Evolutionary conservation across 768 basidiomycete genomes (phyloP), one percentile per base, ranked within the genome.

Genomic region (Hebeloma cylindrosporum): DNA sequence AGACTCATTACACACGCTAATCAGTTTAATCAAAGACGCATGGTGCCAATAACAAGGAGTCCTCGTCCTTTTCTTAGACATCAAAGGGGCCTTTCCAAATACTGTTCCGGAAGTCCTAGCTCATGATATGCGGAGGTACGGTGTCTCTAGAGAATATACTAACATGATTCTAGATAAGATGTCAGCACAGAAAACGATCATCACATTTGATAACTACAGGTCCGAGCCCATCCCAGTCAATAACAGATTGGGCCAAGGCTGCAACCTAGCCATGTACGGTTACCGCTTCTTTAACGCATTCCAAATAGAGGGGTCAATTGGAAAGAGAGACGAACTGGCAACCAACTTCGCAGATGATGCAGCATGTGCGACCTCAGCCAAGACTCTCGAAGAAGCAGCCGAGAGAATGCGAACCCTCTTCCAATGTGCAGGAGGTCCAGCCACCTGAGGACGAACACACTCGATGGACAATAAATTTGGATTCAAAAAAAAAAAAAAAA

Each of bases 61-160:
- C 0, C 61, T 60, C 1, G 57, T 61, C 0, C 62, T 74, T 0
- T 74, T 70, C 51, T 57, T 74, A 1, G 73, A 77, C 46, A 63
- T 77, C 1, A 55, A 72, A 52, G 72, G 65, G 0, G 72, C 74
- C 0, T 77, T 74, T 47, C 72, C 68, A 0, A 74, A 65, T 45
- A 63, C 62, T 0, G 65, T 63, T 6, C 60, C 49, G 0, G 60
- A 62, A 1, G 17, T 50, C 0, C 63, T 74, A 0, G 26, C 65
- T 0, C 63, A 69, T 45, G 63, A 70, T 39, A 48, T 74, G 43
- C 36, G 51, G 9, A 57, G 53, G 40, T 18, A 53, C 0, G 16
- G 65, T 0, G 57, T 71, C 0, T 64, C 71, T 2, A 18, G 37
- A 3, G 32, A 30, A 9, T 61, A 61, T 32, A 48, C 64, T 0